A percentile compares a stretch with the other conserved stretches of the same genome.
Evolutionary conservation across 176 grass and related monocot genomes (phyloP).

Genomic region (Aegilops longissima): DNA sequence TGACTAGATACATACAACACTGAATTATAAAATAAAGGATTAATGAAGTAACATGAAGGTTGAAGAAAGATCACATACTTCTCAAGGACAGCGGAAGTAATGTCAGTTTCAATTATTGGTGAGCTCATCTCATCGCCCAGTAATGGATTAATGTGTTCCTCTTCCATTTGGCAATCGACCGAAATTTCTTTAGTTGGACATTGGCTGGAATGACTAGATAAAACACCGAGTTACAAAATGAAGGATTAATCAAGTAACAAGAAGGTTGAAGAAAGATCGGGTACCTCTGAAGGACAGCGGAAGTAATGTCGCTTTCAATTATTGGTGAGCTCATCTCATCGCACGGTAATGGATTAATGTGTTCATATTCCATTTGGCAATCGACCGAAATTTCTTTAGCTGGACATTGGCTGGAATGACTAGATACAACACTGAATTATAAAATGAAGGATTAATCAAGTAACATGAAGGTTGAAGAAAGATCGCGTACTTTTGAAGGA

Average conservation of each 20-base stretch:
- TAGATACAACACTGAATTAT: background rate
- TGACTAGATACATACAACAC: background rate
- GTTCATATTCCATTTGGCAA: background rate
- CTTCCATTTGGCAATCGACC: background rate
- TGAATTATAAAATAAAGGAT: constrained; percentile 2
- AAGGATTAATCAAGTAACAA: background rate
- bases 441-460: constrained; percentile 2
- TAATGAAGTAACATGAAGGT: background rate
- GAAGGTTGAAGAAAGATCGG: background rate
- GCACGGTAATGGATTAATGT: background rate
- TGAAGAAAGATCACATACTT: constrained; percentile 24
- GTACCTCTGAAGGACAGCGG: constrained; percentile 7
- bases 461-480: background rate
- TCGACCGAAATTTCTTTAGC: background rate
- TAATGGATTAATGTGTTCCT: background rate
- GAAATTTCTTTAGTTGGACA: background rate
- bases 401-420: constrained; percentile 8
- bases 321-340: background rate
- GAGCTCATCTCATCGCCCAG: constrained; percentile 3
- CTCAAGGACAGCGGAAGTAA: background rate
- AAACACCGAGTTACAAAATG: background rate
- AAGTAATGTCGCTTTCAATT: background rate
- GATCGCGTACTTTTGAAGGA: constrained; percentile 10
- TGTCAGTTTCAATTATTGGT: background rate
- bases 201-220: constrained; percentile 17